phyloP scores from a whole-genome alignment of 2,329 filamentous ascomycete species.

The Grosmannia clavigera region DNA sequence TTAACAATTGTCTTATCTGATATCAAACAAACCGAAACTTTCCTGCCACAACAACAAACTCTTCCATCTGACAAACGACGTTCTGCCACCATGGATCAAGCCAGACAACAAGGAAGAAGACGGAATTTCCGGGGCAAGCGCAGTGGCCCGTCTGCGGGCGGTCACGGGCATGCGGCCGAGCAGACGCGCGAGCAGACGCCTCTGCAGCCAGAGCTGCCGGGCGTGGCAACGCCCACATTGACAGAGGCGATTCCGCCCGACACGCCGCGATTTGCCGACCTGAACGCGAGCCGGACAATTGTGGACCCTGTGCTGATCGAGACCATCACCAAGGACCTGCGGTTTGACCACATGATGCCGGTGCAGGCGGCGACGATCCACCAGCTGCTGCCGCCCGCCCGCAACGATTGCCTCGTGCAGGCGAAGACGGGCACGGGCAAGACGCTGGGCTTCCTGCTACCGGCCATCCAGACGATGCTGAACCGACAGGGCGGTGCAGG shows the following conservation, averaged over 20 bases:
- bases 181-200: neutral
- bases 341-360: conserved; percentile 40
- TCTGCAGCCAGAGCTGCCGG: neutral
- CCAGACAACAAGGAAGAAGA: neutral
- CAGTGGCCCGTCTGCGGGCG: neutral
- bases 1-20: conserved; percentile 2
- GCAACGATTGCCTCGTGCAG: conserved; percentile 54
- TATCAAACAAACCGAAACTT: neutral
- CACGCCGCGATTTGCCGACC: conserved; percentile 33
- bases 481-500: conserved; percentile 14
- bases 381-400: conserved; percentile 31
- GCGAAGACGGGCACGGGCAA: conserved; percentile 84
- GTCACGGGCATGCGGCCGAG: neutral
- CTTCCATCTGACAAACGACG: neutral
- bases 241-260: conserved; percentile 27
- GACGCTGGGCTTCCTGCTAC: conserved; percentile 71
- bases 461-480: conserved; percentile 69
- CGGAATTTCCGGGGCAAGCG: neutral
- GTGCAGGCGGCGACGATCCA: conserved; percentile 40
- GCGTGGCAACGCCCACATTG: conserved; percentile 21
- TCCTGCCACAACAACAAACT: neutral
- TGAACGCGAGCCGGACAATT: conserved; percentile 23
- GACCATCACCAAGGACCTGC: conserved; percentile 34
- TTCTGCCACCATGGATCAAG: conserved; percentile 2
- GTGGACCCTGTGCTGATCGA: conserved; percentile 34